A percentile compares a stretch with the other conserved stretches of the same genome.
phyloP scores from a whole-genome alignment of 2,329 filamentous ascomycete genomes.

The Aspergillus tubingensis region DNA sequence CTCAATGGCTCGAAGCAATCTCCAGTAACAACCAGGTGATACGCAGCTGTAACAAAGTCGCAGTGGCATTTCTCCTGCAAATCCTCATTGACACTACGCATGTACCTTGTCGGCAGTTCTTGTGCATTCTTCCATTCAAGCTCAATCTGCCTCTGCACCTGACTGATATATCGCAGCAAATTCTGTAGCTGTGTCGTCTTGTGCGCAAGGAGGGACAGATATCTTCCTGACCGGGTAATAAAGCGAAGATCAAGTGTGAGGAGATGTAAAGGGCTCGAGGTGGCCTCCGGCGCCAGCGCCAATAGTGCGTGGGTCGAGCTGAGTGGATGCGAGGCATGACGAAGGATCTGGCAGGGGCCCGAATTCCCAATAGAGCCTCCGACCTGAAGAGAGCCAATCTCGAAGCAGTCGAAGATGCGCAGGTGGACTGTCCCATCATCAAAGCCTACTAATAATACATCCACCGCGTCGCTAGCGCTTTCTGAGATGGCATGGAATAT shows the following conservation, averaged over 20 bases:
- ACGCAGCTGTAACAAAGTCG: constrained; percentile 72
- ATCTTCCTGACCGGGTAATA: constrained; percentile 70
- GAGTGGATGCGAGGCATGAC: constrained; percentile 71
- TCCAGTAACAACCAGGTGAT: constrained; percentile 81
- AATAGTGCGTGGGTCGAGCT: constrained; percentile 77
- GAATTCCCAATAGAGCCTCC: constrained; percentile 41
- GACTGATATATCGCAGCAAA: constrained; percentile 78
- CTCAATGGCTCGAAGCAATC: constrained; percentile 73
- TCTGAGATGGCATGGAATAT: constrained; percentile 65
- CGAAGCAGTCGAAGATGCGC: constrained; percentile 82
- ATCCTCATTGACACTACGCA: constrained; percentile 74
- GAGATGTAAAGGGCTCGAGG: constrained; percentile 55
- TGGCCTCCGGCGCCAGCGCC: constrained; percentile 38
- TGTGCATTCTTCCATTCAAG: constrained; percentile 81
- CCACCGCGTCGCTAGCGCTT: constrained; percentile 71
- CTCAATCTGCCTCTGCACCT: constrained; percentile 75
- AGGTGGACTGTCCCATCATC: constrained; percentile 71
- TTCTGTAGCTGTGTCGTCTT: constrained; percentile 88
- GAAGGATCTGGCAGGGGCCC: constrained; percentile 46
- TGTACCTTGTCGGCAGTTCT: constrained; percentile 75
- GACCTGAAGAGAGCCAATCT: constrained; percentile 64
- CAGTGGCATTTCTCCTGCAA: constrained; percentile 66
- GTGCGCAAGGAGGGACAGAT: constrained; percentile 79
- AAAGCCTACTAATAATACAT: constrained; percentile 75
- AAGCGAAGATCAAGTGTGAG: constrained; percentile 82